Base-by-base conservation (phyloP, 768 basidiomycete species). In the Peribolospora kevripleyi region DNA sequence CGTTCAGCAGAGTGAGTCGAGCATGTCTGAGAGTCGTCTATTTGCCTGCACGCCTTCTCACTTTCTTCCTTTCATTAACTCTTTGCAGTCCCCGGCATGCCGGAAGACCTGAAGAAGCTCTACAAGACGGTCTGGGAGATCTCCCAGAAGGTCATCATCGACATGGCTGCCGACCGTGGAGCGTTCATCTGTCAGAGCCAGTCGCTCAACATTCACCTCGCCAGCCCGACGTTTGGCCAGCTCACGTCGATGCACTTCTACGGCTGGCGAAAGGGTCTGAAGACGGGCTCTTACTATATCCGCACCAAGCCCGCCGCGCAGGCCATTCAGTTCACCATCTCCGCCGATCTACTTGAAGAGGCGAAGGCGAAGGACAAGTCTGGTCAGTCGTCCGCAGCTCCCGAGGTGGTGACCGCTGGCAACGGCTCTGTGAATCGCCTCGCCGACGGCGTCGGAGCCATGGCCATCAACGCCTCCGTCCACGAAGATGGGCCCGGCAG, bases 71-170 rank as follows among this genome's bases (percentile, higher is more conserved):
- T 38, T 83, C 25, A 25, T 25, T 25, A 25, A 25, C 25, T 25
- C 81, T 5, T 68, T 84, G 38, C 86, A 91, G 66, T 95, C 61
- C 80, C 84, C 38, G 76, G 65, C 50, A 86, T 97, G 61, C 90
- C 91, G 2, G 80, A 79, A 56, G 78, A 93, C 60, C 74, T 90
- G 70, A 95, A 93, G 70, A 83, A 84, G 0, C 88, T 98, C 71
- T 98, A 98, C 78, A 95, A 95, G 74, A 98, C 91, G n/a, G 91
- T 95, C 51, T 98, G 91, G 91, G 91, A 98, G 72, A 90, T 98
- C 68, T 81, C 78, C 48, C 91, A 97, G 73, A 97, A 95, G 83
- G 88, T 85, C 66, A 79, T 98, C 60, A 80, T 98, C 56, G 93
- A 98, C 71, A 75, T 98, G 61, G 82, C 93, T 53, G 93, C 93